Evolutionary conservation across 2,329 filamentous ascomycete genomes (phyloP), one percentile per base, ranked within the genome.

Genomic region (Colletotrichum musae): DNA sequence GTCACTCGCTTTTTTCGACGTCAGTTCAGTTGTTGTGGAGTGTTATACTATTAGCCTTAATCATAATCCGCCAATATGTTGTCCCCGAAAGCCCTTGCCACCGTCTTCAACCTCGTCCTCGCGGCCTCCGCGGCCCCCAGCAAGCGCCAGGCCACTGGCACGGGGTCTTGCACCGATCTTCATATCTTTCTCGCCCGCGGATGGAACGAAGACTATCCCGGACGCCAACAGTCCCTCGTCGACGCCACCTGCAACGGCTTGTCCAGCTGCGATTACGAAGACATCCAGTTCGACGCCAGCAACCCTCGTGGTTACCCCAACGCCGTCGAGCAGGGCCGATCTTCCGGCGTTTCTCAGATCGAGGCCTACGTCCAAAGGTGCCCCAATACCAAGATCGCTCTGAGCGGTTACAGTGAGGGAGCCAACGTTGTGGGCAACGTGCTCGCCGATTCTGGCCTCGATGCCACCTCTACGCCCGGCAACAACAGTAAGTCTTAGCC

Each of bases 371-470:
- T 76, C 70, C 71, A 78, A 70, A 75, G 73, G 18, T 84, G 82
- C 69, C 82, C 82, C 26, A 69, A 80, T 51, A 70, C 80, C 32
- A 81, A 79, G 68, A 75, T 84, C 13, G 80, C 82, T 12, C 61
- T 84, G 36, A 80, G 77, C 67, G 82, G 82, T 0, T 84, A 82
- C 72, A 81, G 79, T 5, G 79, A 84, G 67, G 82, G 82, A 57
- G 78, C 75, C 4, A 80, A 82, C 7, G 75, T 84, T 16, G 72
- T 80, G 18, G 76, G 79, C 36, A 78, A 81, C 70, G 76, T 82
- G 45, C 72, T 81, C 3, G 78, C 76, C 43, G 77, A 73, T n/a
- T 66, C 73, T 2, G 75, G 74, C 1, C 60, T 81, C 16, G 74
- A 75, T 60, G 66, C 73, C 7, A 56, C 70, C 24, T 73, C 73